Evolutionary conservation across 257 asterid species (phyloP).

Genomic region (Mentha longifolia): DNA sequence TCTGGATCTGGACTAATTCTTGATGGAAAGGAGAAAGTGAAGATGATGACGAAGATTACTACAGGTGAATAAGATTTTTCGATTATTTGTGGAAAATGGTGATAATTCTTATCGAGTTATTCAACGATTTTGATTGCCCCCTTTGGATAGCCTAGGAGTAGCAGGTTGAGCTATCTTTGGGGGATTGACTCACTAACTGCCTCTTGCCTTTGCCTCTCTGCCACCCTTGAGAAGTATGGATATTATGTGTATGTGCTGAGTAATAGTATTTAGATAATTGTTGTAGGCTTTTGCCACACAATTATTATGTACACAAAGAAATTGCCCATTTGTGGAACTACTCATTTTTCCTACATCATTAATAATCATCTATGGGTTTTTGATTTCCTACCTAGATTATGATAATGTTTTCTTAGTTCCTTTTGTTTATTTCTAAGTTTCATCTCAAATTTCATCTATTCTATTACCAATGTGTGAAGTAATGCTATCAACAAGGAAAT

Average conservation of each 20-base stretch:
- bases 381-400: background rate
- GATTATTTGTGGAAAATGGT: conserved; percentile 35
- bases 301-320: conserved; percentile 31
- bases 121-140: conserved; percentile 45
- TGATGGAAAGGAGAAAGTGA: conserved; percentile 19
- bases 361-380: conserved; percentile 9
- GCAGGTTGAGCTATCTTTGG: conserved; percentile 33
- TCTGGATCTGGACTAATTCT: conserved; percentile 63
- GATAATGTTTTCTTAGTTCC: too few species aligned
- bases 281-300: conserved; percentile 52
- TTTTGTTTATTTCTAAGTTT: too few species aligned
- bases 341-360: conserved; percentile 46
- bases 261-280: conserved; percentile 47
- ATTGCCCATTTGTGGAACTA: conserved; percentile 38
- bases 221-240: conserved; percentile 32
- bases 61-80: conserved; percentile 41
- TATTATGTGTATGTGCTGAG: conserved; percentile 43
- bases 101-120: conserved; percentile 42
- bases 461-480: too few species aligned
- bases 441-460: too few species aligned
- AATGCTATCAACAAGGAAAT: too few species aligned
- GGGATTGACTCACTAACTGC: conserved; percentile 53
- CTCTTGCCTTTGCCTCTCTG: conserved; percentile 12
- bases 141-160: conserved; percentile 42
- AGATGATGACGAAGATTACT: conserved; percentile 43